phyloP scores from a whole-genome alignment of 345 rosid genomes.

The Linum usitatissimum region DNA sequence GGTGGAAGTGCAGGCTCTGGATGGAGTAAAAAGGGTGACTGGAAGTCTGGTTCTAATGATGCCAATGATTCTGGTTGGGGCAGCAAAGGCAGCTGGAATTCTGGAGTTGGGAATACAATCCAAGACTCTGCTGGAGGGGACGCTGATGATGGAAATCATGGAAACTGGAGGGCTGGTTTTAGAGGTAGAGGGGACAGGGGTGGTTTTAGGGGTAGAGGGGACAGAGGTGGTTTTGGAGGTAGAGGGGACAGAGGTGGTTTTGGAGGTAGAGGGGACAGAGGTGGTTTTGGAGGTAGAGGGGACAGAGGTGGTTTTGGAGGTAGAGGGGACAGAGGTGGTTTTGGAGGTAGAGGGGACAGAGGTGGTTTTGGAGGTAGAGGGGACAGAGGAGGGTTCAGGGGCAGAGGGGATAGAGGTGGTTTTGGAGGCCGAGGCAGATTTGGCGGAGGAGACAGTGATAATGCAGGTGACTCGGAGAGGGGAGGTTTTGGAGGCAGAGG shows the following conservation, averaged over 20 bases:
- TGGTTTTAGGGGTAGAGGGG: slow-evolving; percentile 6
- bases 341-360: background rate
- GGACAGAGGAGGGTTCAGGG: background rate
- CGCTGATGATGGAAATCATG: slow-evolving; percentile 19
- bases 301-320: background rate
- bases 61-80: slow-evolving; percentile 20
- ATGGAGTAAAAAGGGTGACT: slow-evolving; percentile 2
- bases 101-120: slow-evolving; percentile 15
- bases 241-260: background rate
- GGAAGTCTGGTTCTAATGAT: slow-evolving; percentile 16
- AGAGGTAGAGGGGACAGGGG: slow-evolving; percentile 13
- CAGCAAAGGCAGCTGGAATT: slow-evolving; percentile 16
- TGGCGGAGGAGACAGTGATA: background rate
- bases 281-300: background rate
- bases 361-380: background rate
- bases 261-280: background rate
- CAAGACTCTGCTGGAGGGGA: slow-evolving; percentile 15
- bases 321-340: slow-evolving; percentile 10
- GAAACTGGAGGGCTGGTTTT: slow-evolving; percentile 23
- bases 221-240: slow-evolving; percentile 5
- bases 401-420: background rate
- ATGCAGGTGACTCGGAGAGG: background rate
- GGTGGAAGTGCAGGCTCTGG: background rate
- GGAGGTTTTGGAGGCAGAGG: slow-evolving; percentile 20
- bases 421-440: background rate